Percentiles rank a stretch among this genome's conserved stretches.
Evolutionary conservation across 352 stramenopile species (phyloP).

Genomic region (Plasmopara muralis): DNA sequence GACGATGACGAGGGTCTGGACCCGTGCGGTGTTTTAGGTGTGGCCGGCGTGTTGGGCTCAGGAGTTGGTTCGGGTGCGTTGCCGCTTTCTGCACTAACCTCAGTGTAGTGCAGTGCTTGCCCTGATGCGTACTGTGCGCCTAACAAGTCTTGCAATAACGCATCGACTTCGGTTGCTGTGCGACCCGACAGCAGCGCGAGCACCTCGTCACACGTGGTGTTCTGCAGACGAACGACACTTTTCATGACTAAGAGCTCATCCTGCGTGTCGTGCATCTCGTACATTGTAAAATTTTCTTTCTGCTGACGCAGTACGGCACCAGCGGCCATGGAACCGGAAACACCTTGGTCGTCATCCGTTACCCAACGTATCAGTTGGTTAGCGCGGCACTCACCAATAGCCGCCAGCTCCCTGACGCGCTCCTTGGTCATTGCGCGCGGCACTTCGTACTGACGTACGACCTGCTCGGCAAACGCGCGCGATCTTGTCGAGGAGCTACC

Average conservation of each 20-base stretch:
- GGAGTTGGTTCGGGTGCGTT: slow-evolving; percentile 21
- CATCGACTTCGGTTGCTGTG: slow-evolving; percentile 34
- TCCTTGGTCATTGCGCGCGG: slow-evolving; percentile 35
- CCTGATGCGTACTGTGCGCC: slow-evolving; percentile 50
- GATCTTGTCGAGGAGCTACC: slow-evolving; percentile 16
- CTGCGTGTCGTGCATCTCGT: slow-evolving; percentile 51
- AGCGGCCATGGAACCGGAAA: slow-evolving; percentile 22
- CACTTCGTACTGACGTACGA: slow-evolving; percentile 57
- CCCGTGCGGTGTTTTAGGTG: slow-evolving; percentile 18
- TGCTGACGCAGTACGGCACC: slow-evolving; percentile 52
- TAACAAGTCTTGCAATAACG: slow-evolving; percentile 52
- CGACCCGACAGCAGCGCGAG: slow-evolving; percentile 52
- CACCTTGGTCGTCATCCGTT: slow-evolving; percentile 49
- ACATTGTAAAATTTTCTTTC: slow-evolving; percentile 74
- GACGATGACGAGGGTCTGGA: slow-evolving; percentile 22
- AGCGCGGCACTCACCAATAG: slow-evolving; percentile 40
- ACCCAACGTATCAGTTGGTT: slow-evolving; percentile 62
- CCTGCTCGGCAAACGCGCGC: slow-evolving; percentile 45
- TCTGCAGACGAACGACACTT: slow-evolving; percentile 57
- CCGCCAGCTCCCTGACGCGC: slow-evolving; percentile 33
- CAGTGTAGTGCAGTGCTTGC: slow-evolving; percentile 47
- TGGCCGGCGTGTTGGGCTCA: slow-evolving; percentile 19
- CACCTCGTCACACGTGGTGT: slow-evolving; percentile 62
- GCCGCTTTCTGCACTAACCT: slow-evolving; percentile 22
- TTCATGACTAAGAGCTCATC: slow-evolving; percentile 63